phyloP scores from a whole-genome alignment of 352 stramenopile species.

The Bremia lactucae region DNA sequence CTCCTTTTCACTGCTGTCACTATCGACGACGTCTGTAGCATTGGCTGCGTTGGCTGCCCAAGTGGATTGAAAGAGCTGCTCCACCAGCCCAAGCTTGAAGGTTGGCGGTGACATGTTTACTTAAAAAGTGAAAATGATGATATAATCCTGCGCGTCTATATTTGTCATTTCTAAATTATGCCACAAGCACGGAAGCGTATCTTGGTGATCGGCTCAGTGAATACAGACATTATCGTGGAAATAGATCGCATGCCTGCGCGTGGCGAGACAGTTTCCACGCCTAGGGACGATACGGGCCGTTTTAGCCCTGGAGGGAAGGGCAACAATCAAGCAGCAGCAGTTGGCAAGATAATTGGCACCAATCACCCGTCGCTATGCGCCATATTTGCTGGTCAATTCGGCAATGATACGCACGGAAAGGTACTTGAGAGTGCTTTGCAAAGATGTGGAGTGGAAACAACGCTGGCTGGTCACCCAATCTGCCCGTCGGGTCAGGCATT shows the following conservation, averaged over 20 bases:
- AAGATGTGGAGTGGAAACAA: constrained; percentile 24
- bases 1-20: constrained; percentile 28
- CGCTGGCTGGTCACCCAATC: constrained; percentile 25
- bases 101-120: constrained; percentile 15
- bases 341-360: constrained; percentile 28
- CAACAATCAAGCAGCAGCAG: constrained; percentile 67
- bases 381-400: constrained; percentile 63
- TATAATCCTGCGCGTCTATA: too few species aligned
- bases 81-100: constrained; percentile 55
- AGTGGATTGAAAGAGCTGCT: constrained; percentile 60
- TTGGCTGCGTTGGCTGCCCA: constrained; percentile 31
- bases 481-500: constrained; percentile 68
- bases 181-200: constrained; percentile 24
- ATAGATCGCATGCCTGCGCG: constrained; percentile 50
- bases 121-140: background rate
- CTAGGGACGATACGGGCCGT: constrained; percentile 42
- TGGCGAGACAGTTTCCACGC: constrained; percentile 54
- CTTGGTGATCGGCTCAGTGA: constrained; percentile 74
- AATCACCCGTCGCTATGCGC: constrained; percentile 18
- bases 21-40: constrained; percentile 13
- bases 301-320: constrained; percentile 70
- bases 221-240: constrained; percentile 74
- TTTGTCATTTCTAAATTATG: too few species aligned
- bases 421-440: constrained; percentile 34
- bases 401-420: constrained; percentile 47